Evolutionary conservation across 2,329 filamentous ascomycete genomes (phyloP).

Genomic region (Aspergillus quadrilineatus): DNA sequence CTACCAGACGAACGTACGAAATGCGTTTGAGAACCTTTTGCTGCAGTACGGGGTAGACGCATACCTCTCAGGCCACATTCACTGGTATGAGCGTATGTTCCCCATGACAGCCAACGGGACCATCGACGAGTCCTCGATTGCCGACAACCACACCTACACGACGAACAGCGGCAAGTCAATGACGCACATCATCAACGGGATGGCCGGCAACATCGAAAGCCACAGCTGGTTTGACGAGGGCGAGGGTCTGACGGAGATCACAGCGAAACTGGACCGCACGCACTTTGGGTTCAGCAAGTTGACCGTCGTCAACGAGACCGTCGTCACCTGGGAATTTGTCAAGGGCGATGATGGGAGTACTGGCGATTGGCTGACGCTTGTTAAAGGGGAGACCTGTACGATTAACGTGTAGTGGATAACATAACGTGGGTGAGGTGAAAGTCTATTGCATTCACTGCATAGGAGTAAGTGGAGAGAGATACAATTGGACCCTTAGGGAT

Average conservation of each 20-base stretch:
- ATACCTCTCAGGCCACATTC: slow-evolving; percentile 48
- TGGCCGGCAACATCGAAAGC: slow-evolving; percentile 54
- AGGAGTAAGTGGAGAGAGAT: too few species aligned
- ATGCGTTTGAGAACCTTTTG: slow-evolving; percentile 48
- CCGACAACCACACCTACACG: slow-evolving; percentile 51
- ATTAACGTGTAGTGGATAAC: not conserved
- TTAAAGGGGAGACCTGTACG: slow-evolving; percentile 25
- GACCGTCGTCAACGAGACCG: slow-evolving; percentile 42
- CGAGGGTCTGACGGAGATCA: slow-evolving; percentile 42
- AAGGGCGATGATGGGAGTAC: slow-evolving; percentile 41
- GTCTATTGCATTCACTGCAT: too few species aligned
- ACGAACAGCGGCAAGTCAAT: slow-evolving; percentile 51
- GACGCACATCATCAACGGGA: slow-evolving; percentile 54
- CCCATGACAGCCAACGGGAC: slow-evolving; percentile 41
- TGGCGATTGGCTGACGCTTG: slow-evolving; percentile 40
- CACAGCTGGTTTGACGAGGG: slow-evolving; percentile 43
- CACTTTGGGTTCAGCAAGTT: slow-evolving; percentile 53
- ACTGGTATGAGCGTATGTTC: slow-evolving; percentile 49
- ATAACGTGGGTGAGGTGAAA: too few species aligned
- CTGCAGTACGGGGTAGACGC: slow-evolving; percentile 49
- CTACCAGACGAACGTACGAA: slow-evolving; percentile 47
- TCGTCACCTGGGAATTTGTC: slow-evolving; percentile 49
- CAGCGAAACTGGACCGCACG: slow-evolving; percentile 45
- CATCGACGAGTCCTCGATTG: slow-evolving; percentile 43
- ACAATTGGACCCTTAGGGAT: too few species aligned